These are phyloP conservation scores for Penicillium sp. DNA, from an alignment of 2,329 filamentous ascomycete species.

Conservation along the genomic window DNA sequence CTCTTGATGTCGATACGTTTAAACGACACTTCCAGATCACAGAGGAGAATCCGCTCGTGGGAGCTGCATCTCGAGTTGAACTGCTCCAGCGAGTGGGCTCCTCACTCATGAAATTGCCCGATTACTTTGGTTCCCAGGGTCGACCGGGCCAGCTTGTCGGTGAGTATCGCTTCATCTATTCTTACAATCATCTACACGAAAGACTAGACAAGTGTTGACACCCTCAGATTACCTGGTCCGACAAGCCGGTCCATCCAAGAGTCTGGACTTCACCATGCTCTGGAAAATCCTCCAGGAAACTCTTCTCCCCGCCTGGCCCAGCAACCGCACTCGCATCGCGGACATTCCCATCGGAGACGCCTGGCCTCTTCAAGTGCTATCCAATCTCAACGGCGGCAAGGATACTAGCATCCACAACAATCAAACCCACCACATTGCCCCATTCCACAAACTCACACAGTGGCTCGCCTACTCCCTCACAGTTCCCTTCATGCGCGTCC, in stretches of 20 bases:
- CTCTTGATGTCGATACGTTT: constrained; percentile 4
- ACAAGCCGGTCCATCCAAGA: constrained; percentile 16
- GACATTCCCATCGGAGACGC: constrained; percentile 46
- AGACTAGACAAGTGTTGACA: too few relatives aligned
- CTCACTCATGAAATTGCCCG: constrained; percentile 35
- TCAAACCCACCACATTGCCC: constrained; percentile 38
- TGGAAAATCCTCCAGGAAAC: constrained; percentile 43
- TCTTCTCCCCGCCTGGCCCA: constrained; percentile 47
- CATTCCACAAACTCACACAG: constrained; percentile 61
- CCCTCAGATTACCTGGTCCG: constrained; percentile 38
- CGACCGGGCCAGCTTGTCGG: constrained; percentile 48
- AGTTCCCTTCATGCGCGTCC: constrained; percentile 54
- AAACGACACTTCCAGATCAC: constrained; percentile 41
- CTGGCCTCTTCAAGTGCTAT: constrained; percentile 39
- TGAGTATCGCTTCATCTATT: constrained; percentile 20
- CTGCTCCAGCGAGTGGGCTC: constrained; percentile 41
- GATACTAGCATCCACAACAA: constrained; percentile 6
- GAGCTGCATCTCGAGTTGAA: constrained; percentile 39
- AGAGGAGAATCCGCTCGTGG: constrained; percentile 42
- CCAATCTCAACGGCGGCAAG: constrained; percentile 1
- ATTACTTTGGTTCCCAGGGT: constrained; percentile 40
- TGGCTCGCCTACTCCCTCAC: constrained; percentile 70
- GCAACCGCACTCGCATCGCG: constrained; percentile 37
- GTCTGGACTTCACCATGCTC: constrained; percentile 37
- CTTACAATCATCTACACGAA: not conserved